phyloP scores from a whole-genome alignment of 2,329 filamentous ascomycete species.

The Trichoderma sp. region DNA sequence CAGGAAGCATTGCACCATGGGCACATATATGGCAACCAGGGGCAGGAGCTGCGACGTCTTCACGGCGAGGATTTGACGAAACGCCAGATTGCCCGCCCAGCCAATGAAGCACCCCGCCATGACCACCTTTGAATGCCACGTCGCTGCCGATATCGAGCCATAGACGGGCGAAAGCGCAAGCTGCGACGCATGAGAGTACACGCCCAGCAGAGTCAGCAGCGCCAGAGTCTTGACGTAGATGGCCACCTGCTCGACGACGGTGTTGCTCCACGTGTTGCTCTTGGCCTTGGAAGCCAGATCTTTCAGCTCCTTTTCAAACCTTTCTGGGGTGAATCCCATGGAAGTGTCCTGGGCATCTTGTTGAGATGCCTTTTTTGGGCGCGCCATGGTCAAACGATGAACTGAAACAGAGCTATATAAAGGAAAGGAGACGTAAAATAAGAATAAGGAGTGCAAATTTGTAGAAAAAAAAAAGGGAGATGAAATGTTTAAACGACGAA shows the following conservation, averaged over 20 bases:
- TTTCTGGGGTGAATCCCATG: constrained; percentile 49
- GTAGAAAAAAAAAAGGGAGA: neutral
- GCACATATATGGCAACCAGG: constrained; percentile 73
- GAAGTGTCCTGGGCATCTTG: constrained; percentile 26
- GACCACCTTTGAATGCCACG: constrained; percentile 70
- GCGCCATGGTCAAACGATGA: constrained; percentile 13
- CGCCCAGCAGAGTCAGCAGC: constrained; percentile 47
- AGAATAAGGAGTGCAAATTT: neutral
- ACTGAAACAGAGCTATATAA: neutral
- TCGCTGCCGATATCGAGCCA: constrained; percentile 74
- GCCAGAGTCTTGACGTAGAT: constrained; percentile 41
- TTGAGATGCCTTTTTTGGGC: neutral
- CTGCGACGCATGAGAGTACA: constrained; percentile 71
- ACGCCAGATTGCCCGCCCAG: constrained; percentile 65
- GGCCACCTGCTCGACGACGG: constrained; percentile 40
- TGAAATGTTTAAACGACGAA: too few species aligned
- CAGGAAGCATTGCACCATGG: constrained; percentile 71
- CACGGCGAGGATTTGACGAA: constrained; percentile 50
- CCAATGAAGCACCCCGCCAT: constrained; percentile 69
- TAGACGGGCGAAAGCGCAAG: constrained; percentile 83
- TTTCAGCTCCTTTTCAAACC: constrained; percentile 57
- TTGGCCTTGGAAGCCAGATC: constrained; percentile 50
- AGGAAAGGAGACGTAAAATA: neutral
- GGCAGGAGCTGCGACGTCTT: constrained; percentile 61
- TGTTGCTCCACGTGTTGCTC: constrained; percentile 37